Evolutionary conservation across 2,329 filamentous ascomycete genomes (phyloP).

Genomic region (Cyphellophora attinorum): DNA sequence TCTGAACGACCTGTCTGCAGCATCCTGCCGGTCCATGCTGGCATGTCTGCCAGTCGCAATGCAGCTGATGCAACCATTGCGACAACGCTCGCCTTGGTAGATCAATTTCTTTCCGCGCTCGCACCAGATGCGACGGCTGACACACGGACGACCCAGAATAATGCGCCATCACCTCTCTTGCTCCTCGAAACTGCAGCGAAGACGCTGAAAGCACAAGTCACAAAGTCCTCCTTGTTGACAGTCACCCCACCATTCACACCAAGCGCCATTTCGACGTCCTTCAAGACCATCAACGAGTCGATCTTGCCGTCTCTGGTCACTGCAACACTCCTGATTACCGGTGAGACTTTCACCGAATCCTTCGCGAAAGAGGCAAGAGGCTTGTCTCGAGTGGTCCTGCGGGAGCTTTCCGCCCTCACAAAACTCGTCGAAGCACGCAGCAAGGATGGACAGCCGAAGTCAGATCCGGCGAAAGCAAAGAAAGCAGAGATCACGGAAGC

Average conservation of each 20-base stretch:
- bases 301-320: conserved; percentile 68
- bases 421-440: conserved; percentile 46
- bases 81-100: neutral
- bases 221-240: conserved; percentile 77
- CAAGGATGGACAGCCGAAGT: conserved; percentile 20
- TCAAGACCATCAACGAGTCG: conserved; percentile 61
- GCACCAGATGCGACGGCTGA: neutral
- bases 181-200: conserved; percentile 63
- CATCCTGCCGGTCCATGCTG: too few species aligned
- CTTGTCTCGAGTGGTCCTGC: conserved; percentile 50
- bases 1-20: too few species aligned
- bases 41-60: too few species aligned
- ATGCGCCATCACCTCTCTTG: conserved; percentile 40
- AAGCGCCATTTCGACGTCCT: conserved; percentile 59
- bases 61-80: conserved; percentile 22
- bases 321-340: conserved; percentile 56
- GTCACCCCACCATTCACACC: conserved; percentile 82
- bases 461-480: conserved; percentile 7
- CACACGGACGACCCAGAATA: neutral
- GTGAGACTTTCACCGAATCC: conserved; percentile 51
- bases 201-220: conserved; percentile 71
- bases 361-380: conserved; percentile 56
- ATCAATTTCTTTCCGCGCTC: neutral
- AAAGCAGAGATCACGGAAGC: conserved; percentile 50
- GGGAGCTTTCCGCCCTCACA: conserved; percentile 54